These are phyloP conservation scores for Aschersonia sp. DNA, from an alignment of 2,329 filamentous ascomycete genomes.

Conservation along the genomic window DNA sequence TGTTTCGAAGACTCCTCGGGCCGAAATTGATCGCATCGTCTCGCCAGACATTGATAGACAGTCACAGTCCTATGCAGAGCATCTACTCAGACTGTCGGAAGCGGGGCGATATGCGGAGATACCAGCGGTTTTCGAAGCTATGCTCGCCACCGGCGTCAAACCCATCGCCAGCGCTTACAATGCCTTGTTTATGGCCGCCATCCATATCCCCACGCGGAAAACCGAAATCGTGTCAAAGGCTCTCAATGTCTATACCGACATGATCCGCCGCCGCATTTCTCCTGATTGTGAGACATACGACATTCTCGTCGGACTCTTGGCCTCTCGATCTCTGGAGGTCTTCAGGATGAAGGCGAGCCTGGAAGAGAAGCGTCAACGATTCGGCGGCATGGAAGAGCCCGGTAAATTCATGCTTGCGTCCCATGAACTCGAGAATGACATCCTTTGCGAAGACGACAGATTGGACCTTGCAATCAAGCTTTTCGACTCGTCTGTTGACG, in stretches of 20 bases:
- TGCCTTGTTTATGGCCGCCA: conserved; percentile 69
- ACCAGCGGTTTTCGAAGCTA: conserved; percentile 76
- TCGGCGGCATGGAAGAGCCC: conserved; percentile 69
- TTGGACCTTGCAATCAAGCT: conserved; percentile 73
- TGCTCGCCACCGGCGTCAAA: conserved; percentile 69
- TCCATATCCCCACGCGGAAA: conserved; percentile 64
- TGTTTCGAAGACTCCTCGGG: conserved; percentile 21
- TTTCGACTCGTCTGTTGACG: conserved; percentile 60
- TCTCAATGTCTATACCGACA: conserved; percentile 89
- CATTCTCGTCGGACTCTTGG: conserved; percentile 70
- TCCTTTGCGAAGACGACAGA: conserved; percentile 76
- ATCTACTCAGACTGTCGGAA: conserved; percentile 60
- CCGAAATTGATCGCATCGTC: conserved; percentile 38
- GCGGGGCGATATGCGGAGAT: conserved; percentile 71
- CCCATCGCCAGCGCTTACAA: conserved; percentile 86
- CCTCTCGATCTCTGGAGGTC: conserved; percentile 67
- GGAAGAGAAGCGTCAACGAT: conserved; percentile 71
- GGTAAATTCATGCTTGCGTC: conserved; percentile 83
- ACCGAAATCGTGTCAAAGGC: conserved; percentile 81
- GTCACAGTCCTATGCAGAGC: conserved; percentile 58
- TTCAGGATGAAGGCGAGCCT: conserved; percentile 56
- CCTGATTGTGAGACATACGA: conserved; percentile 80
- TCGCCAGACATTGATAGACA: conserved; percentile 50
- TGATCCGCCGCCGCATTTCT: conserved; percentile 71
- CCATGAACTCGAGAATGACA: conserved; percentile 73